Evolutionary conservation across 2,329 filamentous ascomycete genomes (phyloP), one percentile per base, ranked within the genome.

Genomic region (Zopfia rhizophila): DNA sequence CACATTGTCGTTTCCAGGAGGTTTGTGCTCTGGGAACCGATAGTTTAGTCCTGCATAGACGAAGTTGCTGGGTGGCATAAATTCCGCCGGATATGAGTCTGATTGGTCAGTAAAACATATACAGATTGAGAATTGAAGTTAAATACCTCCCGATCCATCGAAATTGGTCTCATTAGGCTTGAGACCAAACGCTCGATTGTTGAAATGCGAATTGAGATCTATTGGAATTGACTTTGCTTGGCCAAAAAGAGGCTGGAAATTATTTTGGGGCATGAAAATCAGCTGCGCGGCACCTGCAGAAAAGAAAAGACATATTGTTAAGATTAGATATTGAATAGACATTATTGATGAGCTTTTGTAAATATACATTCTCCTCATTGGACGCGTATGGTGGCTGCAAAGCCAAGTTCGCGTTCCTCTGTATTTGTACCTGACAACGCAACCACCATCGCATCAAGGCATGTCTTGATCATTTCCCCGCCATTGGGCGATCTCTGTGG

Each of bases 41-140:
- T 67, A 75, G 23, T 68, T 64, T 19, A 72, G 58, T 3, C 72
- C 72, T 14, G 61, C 56, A 45, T 74, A 75, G 10, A 58, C 61
- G 33, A 75, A 68, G 7, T 55, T 64, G n/a, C 56, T 38, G 2
- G 59, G 59, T 11, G 72, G 72, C 2, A 72, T 58, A 37, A 66
- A 67, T 22, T 65, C 48, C 2, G 72, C 72, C 14, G 72, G 72
- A 45, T 72, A 74, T n/a, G 51, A 38, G 18, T 51, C 51, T 54
- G 25, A 6, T 2, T 8, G n/a, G n/a, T n/a, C n/a, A n/a, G n/a
- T n/a, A n/a, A 29, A 14, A 32, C 8, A 5, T 13, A 8, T n/a
- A 31, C n/a, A 19, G 11, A 7, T 12, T 17, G 11, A n/a, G 38
- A 21, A 7, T 13, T 27, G 35, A 27, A 5, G 5, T 1, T 23